These are phyloP conservation scores for Nicotiana paniculata DNA, from an alignment of 257 asterid species.

Conservation along the genomic window DNA sequence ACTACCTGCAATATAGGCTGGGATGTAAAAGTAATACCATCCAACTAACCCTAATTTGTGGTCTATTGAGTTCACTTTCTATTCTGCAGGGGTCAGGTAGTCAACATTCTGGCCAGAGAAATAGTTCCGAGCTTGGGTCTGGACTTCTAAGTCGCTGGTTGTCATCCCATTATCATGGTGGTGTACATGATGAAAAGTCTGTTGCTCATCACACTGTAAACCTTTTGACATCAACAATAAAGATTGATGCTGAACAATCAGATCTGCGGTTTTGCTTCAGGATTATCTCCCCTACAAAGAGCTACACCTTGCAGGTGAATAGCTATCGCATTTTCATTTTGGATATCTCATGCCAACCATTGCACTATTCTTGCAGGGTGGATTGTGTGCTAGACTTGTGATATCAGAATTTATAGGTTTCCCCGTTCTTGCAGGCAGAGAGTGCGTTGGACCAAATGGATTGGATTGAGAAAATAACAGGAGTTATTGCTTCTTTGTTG, in stretches of 20 bases:
- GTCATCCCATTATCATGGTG: constrained; percentile 95
- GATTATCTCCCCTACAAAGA: constrained; percentile 96
- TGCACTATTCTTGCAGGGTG: background rate
- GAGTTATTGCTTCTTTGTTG: constrained; percentile 92
- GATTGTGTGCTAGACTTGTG: constrained; percentile 1
- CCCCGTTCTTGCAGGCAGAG: constrained; percentile 78
- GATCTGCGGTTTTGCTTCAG: constrained; percentile 98
- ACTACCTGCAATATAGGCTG: constrained; percentile 12
- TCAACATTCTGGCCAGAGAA: constrained; percentile 87
- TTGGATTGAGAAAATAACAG: constrained; percentile 99
- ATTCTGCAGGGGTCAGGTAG: constrained; percentile 65
- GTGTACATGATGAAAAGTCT: constrained; percentile 96
- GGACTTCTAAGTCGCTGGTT: constrained; percentile 97
- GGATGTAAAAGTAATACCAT: background rate
- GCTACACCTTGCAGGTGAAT: constrained; percentile 89
- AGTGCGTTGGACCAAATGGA: constrained; percentile 99
- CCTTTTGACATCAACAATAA: constrained; percentile 93
- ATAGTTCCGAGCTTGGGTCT: constrained; percentile 97
- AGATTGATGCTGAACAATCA: constrained; percentile 98
- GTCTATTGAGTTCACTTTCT: background rate
- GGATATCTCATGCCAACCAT: constrained; percentile 3
- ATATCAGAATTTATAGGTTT: constrained; percentile 20
- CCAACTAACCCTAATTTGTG: background rate
- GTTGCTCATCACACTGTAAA: constrained; percentile 99
- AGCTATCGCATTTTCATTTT: constrained; percentile 21